Percentiles rank a stretch among this genome's conserved stretches.
Conservation (phyloP, 2,329 filamentous ascomycete species). For the Verticillium zaregamsianum region DNA sequence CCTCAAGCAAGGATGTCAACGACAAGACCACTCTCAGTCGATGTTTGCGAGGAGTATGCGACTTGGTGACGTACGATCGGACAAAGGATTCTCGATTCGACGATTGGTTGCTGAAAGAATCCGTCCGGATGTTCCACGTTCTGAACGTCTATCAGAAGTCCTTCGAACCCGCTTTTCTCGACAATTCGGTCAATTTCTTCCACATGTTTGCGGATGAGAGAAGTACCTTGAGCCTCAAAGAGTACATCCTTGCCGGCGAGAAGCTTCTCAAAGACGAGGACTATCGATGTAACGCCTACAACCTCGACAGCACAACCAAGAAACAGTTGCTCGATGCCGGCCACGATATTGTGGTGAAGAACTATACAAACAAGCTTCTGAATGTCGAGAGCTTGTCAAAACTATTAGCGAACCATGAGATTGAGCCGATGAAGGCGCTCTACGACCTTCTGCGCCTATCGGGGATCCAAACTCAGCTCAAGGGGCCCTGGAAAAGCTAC, state of each 20-base stretch:
- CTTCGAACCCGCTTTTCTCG: conserved; percentile 75
- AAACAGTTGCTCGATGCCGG: conserved; percentile 69
- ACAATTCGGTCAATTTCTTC: conserved; percentile 65
- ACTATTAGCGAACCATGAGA: conserved; percentile 67
- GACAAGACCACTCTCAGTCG: conserved; percentile 28
- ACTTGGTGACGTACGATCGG: conserved; percentile 71
- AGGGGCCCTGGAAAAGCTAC: conserved; percentile 71
- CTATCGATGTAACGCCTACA: conserved; percentile 72
- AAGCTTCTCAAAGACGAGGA: conserved; percentile 69
- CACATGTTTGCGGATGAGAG: conserved; percentile 64
- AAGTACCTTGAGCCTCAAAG: conserved; percentile 60
- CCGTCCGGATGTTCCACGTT: conserved; percentile 80
- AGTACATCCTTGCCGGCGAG: conserved; percentile 70
- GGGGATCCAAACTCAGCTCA: conserved; percentile 65
- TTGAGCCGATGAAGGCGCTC: conserved; percentile 67
- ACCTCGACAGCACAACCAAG: conserved; percentile 79
- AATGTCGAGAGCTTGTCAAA: conserved; percentile 64
- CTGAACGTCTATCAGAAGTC: conserved; percentile 72
- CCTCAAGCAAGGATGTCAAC: conserved; percentile 5
- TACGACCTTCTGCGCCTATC: conserved; percentile 75
- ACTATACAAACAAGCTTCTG: conserved; percentile 63
- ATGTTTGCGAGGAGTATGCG: conserved; percentile 61
- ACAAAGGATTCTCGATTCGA: conserved; percentile 53
- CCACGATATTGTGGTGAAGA: conserved; percentile 66
- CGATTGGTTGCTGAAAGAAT: conserved; percentile 62